Conservation (phyloP, 2,329 filamentous ascomycete species). For the Balansia obtecta region DNA sequence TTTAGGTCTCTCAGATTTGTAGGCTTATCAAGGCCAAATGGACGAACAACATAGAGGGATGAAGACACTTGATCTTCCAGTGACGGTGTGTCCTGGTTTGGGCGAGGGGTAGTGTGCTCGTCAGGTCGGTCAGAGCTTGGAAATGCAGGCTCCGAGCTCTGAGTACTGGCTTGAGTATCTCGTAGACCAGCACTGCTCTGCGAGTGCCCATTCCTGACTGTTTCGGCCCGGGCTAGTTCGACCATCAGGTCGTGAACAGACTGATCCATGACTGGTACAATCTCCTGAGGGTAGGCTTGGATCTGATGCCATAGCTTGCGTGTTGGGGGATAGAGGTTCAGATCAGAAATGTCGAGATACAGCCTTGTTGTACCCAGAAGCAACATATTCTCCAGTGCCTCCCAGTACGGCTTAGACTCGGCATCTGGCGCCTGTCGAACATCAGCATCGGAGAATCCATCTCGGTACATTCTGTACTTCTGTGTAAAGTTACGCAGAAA, state of each 20-base stretch:
- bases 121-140: constrained; percentile 67
- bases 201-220: constrained; percentile 53
- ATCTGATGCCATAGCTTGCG: constrained; percentile 92
- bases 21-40: constrained; percentile 74
- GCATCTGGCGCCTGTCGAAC: constrained; percentile 57
- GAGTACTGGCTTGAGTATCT: constrained; percentile 31
- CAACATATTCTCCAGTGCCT: constrained; percentile 82
- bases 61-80: constrained; percentile 73
- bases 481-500: constrained; percentile 85
- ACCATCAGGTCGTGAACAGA: constrained; percentile 87
- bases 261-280: constrained; percentile 94
- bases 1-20: constrained; percentile 92
- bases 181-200: constrained; percentile 40
- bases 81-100: constrained; percentile 36
- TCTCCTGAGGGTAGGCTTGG: constrained; percentile 88
- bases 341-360: constrained; percentile 77
- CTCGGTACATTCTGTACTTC: constrained; percentile 87
- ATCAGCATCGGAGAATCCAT: constrained; percentile 70
- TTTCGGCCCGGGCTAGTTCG: constrained; percentile 72
- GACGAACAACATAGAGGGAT: constrained; percentile 72
- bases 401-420: constrained; percentile 70
- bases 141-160: constrained; percentile 64
- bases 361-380: constrained; percentile 72
- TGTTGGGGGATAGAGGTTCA: constrained; percentile 87
- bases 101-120: constrained; percentile 23